Evolutionary conservation across 371 early-diverging fungal species (phyloP), one percentile per base, ranked within the genome.

Genomic region (Blakeslea trispora): DNA sequence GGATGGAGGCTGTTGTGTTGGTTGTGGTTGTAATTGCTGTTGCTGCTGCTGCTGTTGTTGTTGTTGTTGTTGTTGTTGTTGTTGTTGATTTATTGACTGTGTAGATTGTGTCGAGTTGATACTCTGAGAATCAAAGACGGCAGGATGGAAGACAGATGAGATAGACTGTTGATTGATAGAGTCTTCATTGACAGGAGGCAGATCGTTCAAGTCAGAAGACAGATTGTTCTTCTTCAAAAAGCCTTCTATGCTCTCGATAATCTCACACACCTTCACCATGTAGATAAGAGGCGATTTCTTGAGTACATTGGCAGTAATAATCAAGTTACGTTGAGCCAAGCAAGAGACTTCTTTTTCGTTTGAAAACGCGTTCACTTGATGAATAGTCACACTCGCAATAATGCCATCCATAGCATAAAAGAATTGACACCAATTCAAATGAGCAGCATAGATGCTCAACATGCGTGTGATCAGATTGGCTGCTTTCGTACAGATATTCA

Each of bases 231-330:
- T 57, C 8, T 57, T 63, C 53, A 63, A 63, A 45, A 63, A 63
- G 68, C 32, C 72, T 40, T 66, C 75, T 41, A 75, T 83, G 61
- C 63, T 79, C 53, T 66, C 77, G 50, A 73, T 81, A 51, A 70
- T 82, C 50, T 61, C 77, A 35, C 70, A 66, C 34, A 84, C 66
- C 51, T 72, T 77, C 8, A 68, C 67, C 75, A 79, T 81, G 32
- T 84, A 81, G 0, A 66, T 44, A 11, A 76, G 64, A 14, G 81
- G 84, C 2, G 77, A 81, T 10, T 66, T 57, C 23, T 64, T 53
- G 2, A 78, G 62, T 4, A 78, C 57, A 45, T 67, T 56, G 42
- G 69, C 67, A 1, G 75, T 77, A 11, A 70, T 53, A 19, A 77
- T 69, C 44, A 77, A 49, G 39, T 77, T 77, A 24, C 67, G 74